Conservation (phyloP, 192 early-diverging fungal species). For the Radiomyces spectabilis region DNA sequence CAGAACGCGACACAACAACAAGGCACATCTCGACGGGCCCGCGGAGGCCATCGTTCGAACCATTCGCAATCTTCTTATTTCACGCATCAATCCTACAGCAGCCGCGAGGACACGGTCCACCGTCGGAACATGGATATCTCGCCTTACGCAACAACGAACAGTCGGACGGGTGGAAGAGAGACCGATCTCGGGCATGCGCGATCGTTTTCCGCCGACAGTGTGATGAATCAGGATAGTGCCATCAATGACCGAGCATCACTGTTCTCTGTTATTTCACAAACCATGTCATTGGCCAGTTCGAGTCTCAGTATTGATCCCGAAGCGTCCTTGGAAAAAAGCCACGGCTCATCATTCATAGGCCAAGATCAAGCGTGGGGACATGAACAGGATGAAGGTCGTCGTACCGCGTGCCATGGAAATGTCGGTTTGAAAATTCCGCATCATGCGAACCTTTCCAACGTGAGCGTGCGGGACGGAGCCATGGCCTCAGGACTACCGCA, state of each 20-base stretch:
- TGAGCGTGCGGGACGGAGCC: background rate
- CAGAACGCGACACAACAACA: background rate
- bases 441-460: background rate
- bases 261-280: background rate
- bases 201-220: slow-evolving; percentile 10
- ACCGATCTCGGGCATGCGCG: no score
- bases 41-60: background rate
- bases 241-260: slow-evolving; percentile 1
- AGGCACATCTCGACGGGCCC: background rate
- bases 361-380: slow-evolving; percentile 1
- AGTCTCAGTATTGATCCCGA: slow-evolving; percentile 6
- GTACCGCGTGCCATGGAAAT: background rate
- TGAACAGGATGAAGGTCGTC: slow-evolving; percentile 2
- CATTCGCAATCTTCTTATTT: slow-evolving; percentile 19
- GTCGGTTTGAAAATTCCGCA: background rate
- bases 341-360: no score
- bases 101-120: background rate
- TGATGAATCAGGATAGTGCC: background rate
- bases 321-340: slow-evolving; percentile 1
- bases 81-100: background rate
- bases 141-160: no score
- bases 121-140: slow-evolving; percentile 13
- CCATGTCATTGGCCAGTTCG: slow-evolving; percentile 2
- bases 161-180: no score
- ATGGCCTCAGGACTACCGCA: background rate